Evolutionary conservation across 495 filamentous ascomycete genomes (phyloP), one percentile per base, ranked within the genome.

Genomic region (Penicillium verhagenii): DNA sequence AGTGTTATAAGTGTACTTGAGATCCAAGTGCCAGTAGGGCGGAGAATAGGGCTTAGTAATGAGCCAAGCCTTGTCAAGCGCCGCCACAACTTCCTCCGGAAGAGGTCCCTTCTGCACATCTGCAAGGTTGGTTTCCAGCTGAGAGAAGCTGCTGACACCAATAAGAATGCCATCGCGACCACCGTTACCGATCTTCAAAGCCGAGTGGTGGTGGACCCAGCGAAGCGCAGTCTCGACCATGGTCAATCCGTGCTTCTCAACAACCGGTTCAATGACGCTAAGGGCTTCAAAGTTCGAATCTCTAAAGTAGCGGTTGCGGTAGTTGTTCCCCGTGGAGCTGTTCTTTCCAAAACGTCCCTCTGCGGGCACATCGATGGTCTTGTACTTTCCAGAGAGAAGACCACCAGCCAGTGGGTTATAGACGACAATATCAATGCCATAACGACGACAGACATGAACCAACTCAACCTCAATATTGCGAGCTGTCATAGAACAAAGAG

Each of bases 331-430:
- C 50, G 63, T 68, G 24, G 52, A 53, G 28, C 59, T 65, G n/a
- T 68, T 71, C 52, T 87, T 78, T 51, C 80, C 84, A 70, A 84
- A 96, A 13, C 92, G 81, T 4, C 92, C 91, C 43, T 84, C 80
- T 0, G 68, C 65, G 5, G 89, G 89, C 0, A 86, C 70, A 64
- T 89, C 88, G 25, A 68, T 72, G 31, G 81, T 79, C 73, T 90
- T 92, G 75, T 91, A 92, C 65, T 94, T 94, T 49, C 92, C 90
- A 21, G 86, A 86, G 64, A 96, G 88, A 18, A 96, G 68, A 0
- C 92, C 92, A 5, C 91, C 92, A 9, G 89, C 90, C 47, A 89
- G 74, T 0, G 92, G 92, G 68, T 96, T 96, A 71, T 97, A 96
- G n/a, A 93, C 77, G 23, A 96, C 91, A 21, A 96, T 82, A 55